Conservation (phyloP, 1,284 basidiomycete species). For the Microbotryum saponariae region DNA sequence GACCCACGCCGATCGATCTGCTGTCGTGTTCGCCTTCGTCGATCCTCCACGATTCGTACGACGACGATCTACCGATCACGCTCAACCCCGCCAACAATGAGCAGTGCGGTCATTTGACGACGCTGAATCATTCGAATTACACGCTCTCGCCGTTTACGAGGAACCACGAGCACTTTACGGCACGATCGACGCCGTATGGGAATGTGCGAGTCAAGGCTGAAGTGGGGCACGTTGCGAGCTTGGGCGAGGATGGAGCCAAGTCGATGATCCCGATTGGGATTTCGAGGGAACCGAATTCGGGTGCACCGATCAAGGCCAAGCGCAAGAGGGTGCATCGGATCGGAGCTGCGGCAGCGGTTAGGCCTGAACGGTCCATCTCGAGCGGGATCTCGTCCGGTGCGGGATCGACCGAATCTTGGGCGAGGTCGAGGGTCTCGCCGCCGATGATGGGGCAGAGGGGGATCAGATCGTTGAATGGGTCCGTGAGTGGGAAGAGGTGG, state of each 20-base stretch:
- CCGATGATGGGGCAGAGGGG: not conserved
- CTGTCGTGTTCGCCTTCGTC: constrained; percentile 30
- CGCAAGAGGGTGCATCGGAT: constrained; percentile 67
- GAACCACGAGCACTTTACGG: constrained; percentile 74
- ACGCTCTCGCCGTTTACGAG: constrained; percentile 85
- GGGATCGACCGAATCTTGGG: not conserved
- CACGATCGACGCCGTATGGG: constrained; percentile 13
- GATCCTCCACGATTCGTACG: constrained; percentile 21
- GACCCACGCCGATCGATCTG: constrained; percentile 25
- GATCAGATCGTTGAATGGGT: not conserved
- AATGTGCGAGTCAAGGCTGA: not conserved
- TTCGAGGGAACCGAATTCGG: not conserved
- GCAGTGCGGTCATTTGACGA: constrained; percentile 70
- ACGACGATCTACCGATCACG: constrained; percentile 49
- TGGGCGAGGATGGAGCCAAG: no score
- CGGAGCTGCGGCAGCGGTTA: constrained; percentile 39
- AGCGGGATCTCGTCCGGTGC: not conserved
- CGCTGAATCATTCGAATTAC: constrained; percentile 75
- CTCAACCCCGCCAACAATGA: constrained; percentile 62
- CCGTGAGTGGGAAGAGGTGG: not conserved
- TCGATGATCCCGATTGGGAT: no score
- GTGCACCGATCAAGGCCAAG: constrained; percentile 57
- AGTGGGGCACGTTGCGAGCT: no score
- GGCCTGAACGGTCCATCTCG: not conserved
- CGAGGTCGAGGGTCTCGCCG: not conserved